Conservation (phyloP, 345 rosid genomes). For the Salix exigua region DNA sequence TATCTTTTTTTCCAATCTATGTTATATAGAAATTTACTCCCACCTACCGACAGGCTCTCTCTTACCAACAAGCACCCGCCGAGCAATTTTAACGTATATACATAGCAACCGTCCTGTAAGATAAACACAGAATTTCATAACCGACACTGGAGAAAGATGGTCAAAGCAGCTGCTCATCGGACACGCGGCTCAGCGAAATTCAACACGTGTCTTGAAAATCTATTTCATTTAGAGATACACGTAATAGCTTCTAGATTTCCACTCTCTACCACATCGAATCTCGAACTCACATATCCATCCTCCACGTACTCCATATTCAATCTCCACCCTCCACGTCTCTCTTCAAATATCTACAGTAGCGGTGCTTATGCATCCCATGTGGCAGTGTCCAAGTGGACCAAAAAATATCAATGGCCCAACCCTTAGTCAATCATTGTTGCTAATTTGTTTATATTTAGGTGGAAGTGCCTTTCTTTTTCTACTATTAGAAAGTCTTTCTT, state of each 20-base stretch:
- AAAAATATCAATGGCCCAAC: slow-evolving; percentile 14
- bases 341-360: slow-evolving; percentile 3
- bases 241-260: slow-evolving; percentile 21
- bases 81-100: too few relatives aligned
- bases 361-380: slow-evolving; percentile 23
- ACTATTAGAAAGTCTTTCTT: background rate
- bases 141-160: slow-evolving; percentile 12
- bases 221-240: background rate
- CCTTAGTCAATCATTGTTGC: background rate
- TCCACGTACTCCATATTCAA: slow-evolving; percentile 33
- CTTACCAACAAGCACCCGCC: too few relatives aligned
- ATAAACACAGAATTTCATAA: background rate
- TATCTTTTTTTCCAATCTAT: too few relatives aligned
- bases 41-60: too few relatives aligned
- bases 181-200: background rate
- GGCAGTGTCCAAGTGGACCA: slow-evolving; percentile 26
- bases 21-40: too few relatives aligned
- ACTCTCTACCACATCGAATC: slow-evolving; percentile 7
- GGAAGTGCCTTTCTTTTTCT: background rate
- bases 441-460: background rate
- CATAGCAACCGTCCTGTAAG: background rate
- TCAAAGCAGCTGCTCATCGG: background rate
- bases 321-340: slow-evolving; percentile 29
- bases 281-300: slow-evolving; percentile 4
- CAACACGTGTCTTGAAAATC: slow-evolving; percentile 24